Percentiles rank a stretch among this genome's conserved stretches.
phyloP scores from a whole-genome alignment of 257 asterid genomes.

The Solanum sejunctum region DNA sequence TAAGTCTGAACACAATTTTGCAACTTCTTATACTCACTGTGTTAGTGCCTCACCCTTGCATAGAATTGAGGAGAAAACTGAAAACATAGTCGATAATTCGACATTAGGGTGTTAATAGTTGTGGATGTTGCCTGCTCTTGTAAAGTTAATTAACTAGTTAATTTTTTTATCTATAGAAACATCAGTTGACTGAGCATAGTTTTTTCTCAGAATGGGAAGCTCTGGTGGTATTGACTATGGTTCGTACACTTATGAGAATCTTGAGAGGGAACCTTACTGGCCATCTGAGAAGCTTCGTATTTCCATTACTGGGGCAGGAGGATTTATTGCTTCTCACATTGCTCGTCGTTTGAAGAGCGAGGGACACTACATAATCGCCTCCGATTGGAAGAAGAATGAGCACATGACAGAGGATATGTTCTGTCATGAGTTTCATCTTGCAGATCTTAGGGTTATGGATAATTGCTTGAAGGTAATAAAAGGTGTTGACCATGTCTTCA shows the following conservation, averaged over 20 bases:
- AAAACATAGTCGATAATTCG: background rate
- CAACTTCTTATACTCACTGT: background rate
- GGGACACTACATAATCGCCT: constrained; percentile 85
- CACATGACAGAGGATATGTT: constrained; percentile 94
- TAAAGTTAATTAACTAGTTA: background rate
- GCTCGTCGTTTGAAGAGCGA: constrained; percentile 85
- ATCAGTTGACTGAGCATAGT: background rate
- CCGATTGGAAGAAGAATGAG: constrained; percentile 93
- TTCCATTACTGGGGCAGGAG: constrained; percentile 90
- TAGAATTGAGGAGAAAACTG: background rate
- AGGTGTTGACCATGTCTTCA: constrained; percentile 69
- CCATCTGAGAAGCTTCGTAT: constrained; percentile 64
- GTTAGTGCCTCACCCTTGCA: background rate
- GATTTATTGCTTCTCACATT: constrained; percentile 83
- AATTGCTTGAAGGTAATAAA: constrained; percentile 77
- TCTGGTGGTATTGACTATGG: constrained; percentile 42
- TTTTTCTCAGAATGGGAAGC: constrained; percentile 55
- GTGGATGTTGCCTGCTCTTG: background rate
- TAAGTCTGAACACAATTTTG: background rate
- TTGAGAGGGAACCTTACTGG: constrained; percentile 87
- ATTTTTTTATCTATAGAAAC: background rate
- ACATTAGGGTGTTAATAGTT: background rate
- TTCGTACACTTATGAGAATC: constrained; percentile 59
- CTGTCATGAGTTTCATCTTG: constrained; percentile 87
- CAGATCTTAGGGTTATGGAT: constrained; percentile 88